A percentile compares a stretch with the other conserved stretches of the same genome.
phyloP scores from a whole-genome alignment of 768 basidiomycete species.

The Pleurotus eryngii region DNA sequence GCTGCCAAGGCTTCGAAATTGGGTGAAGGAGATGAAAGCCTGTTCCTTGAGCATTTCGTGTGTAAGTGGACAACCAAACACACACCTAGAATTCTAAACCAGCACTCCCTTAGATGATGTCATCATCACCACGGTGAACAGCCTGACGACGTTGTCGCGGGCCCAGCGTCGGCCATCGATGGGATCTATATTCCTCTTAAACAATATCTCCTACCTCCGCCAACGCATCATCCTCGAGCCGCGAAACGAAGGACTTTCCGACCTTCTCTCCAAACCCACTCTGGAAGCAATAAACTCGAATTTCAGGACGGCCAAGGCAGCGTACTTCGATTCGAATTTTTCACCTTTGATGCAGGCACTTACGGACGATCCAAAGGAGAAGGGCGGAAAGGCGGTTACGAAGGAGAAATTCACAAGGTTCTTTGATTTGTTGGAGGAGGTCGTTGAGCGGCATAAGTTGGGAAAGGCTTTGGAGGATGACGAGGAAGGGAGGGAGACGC shows the following conservation, averaged over 20 bases:
- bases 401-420: constrained; percentile 85
- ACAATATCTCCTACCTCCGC: constrained; percentile 73
- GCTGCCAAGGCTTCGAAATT: constrained; percentile 48
- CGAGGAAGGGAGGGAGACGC: constrained; percentile 47
- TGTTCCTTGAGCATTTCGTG: constrained; percentile 71
- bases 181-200: constrained; percentile 74
- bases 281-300: constrained; percentile 62
- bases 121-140: constrained; percentile 59
- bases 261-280: constrained; percentile 58
- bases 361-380: constrained; percentile 61
- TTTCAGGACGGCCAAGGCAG: constrained; percentile 79
- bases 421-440: constrained; percentile 77
- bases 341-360: constrained; percentile 70
- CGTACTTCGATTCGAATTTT: constrained; percentile 82
- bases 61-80: constrained; percentile 40
- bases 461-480: constrained; percentile 74
- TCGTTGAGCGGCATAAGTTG: constrained; percentile 69
- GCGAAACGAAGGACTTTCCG: constrained; percentile 37
- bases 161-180: constrained; percentile 59
- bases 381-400: constrained; percentile 52
- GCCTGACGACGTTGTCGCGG: constrained; percentile 61
- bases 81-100: too few species aligned
- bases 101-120: constrained; percentile 55
- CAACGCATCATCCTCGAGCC: constrained; percentile 55
- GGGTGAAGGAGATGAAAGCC: constrained; percentile 52